phyloP scores from a whole-genome alignment of 345 rosid genomes.

The Erysimum cheiranthoides region DNA sequence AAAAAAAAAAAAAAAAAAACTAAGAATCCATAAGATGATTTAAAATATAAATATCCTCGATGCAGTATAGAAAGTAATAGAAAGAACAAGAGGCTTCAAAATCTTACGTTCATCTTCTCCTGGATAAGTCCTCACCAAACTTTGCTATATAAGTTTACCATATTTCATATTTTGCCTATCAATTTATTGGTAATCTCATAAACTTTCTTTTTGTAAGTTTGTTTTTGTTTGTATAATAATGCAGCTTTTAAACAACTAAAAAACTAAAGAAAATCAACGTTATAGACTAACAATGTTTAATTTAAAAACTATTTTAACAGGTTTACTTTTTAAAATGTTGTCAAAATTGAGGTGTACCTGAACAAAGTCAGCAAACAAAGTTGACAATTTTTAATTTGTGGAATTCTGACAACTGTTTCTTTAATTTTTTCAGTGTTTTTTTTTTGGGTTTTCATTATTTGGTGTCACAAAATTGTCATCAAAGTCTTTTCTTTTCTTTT shows the following conservation, averaged over 20 bases:
- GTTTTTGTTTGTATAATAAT: no score
- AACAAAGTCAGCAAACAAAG: background rate
- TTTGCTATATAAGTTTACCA: background rate
- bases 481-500: background rate
- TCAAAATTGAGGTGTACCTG: conserved; percentile 5
- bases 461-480: background rate
- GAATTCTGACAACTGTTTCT: conserved; percentile 17
- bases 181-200: background rate
- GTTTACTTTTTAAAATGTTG: background rate
- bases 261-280: no score
- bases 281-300: no score
- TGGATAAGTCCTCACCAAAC: background rate
- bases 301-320: background rate
- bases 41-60: background rate
- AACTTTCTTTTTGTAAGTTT: no score
- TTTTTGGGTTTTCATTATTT: background rate
- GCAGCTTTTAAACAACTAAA: no score
- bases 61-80: background rate
- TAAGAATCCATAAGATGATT: background rate
- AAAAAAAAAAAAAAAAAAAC: background rate
- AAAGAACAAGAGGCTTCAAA: background rate
- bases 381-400: conserved; percentile 17
- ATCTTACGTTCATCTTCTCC: background rate
- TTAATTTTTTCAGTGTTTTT: background rate
- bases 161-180: background rate